Evolutionary conservation across 164 flowering plant species (phyloP).

Genomic region (Kingdonia uniflora): DNA sequence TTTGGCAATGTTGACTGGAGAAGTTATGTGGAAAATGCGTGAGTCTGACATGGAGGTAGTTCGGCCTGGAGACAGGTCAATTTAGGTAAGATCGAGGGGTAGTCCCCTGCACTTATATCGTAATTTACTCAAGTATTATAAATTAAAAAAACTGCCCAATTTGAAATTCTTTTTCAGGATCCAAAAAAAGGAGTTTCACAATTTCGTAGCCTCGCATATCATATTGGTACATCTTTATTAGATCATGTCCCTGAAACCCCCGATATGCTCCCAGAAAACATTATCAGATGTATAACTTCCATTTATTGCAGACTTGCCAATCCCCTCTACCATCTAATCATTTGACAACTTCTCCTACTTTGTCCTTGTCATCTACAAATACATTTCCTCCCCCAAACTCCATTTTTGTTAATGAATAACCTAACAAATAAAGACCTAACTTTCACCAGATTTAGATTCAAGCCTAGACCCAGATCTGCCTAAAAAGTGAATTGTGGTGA

Average conservation of each 20-base stretch:
- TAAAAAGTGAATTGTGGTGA: too few species aligned
- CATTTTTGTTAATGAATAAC: too few species aligned
- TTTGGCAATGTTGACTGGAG: too few species aligned
- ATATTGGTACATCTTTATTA: constrained; percentile 27
- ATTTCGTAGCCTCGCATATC: constrained; percentile 50
- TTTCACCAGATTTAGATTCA: too few species aligned
- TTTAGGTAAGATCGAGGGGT: too few species aligned
- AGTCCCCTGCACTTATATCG: too few species aligned
- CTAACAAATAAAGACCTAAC: too few species aligned
- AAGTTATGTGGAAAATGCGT: too few species aligned
- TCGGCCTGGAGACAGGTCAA: too few species aligned
- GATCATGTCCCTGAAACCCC: constrained; percentile 28
- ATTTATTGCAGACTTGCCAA: constrained; percentile 48
- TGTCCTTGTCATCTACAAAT: constrained; percentile 48
- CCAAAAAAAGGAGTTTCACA: constrained; percentile 13
- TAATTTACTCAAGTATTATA: neutral
- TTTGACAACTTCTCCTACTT: constrained; percentile 27
- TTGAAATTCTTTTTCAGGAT: constrained; percentile 24
- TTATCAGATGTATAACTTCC: constrained; percentile 53
- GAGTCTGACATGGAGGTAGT: too few species aligned
- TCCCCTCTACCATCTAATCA: constrained; percentile 15
- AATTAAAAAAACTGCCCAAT: neutral
- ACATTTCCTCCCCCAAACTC: constrained; percentile 33
- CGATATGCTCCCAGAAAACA: constrained; percentile 50
- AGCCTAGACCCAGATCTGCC: too few species aligned